A percentile compares a stretch with the other conserved stretches of the same genome.
Conservation (phyloP, 2,329 filamentous ascomycete genomes). For the Juglanconis sp. region DNA sequence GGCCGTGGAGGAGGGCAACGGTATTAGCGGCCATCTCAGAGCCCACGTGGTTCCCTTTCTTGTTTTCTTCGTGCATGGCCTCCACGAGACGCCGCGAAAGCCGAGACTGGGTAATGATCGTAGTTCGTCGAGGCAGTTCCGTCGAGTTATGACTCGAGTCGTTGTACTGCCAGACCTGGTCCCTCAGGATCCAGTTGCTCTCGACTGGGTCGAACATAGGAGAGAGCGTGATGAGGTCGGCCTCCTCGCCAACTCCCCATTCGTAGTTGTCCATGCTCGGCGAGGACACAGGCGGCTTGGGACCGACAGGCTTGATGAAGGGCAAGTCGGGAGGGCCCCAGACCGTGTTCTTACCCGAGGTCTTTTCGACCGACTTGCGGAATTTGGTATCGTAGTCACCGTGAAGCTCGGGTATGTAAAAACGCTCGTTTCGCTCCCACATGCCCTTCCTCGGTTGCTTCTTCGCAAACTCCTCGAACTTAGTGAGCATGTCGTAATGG, state of each 20-base stretch:
- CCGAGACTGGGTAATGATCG: conserved; percentile 75
- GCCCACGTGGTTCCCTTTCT: conserved; percentile 70
- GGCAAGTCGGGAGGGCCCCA: conserved; percentile 65
- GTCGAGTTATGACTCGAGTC: conserved; percentile 45
- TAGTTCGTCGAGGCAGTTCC: conserved; percentile 66
- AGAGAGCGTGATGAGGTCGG: conserved; percentile 70
- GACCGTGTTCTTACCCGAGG: conserved; percentile 51
- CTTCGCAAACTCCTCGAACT: conserved; percentile 59
- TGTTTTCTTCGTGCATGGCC: conserved; percentile 74
- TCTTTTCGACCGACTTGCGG: conserved; percentile 57
- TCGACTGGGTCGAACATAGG: conserved; percentile 75
- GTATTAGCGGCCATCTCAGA: conserved; percentile 79
- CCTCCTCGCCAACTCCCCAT: conserved; percentile 75
- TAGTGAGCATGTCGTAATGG: conserved; percentile 74
- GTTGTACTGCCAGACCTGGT: conserved; percentile 66
- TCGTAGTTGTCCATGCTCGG: conserved; percentile 64
- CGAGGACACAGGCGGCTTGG: conserved; percentile 56
- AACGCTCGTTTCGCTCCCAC: conserved; percentile 72
- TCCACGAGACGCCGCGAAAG: conserved; percentile 69
- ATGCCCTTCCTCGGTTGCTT: conserved; percentile 68
- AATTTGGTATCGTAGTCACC: conserved; percentile 67
- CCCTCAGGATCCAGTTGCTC: conserved; percentile 70
- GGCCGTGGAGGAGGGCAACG: conserved; percentile 69
- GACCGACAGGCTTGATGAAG: conserved; percentile 60
- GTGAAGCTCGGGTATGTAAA: conserved; percentile 68